A percentile compares a stretch with the other conserved stretches of the same genome.
Conservation (phyloP, 306 rosid species). For the Carpinus viminea region DNA sequence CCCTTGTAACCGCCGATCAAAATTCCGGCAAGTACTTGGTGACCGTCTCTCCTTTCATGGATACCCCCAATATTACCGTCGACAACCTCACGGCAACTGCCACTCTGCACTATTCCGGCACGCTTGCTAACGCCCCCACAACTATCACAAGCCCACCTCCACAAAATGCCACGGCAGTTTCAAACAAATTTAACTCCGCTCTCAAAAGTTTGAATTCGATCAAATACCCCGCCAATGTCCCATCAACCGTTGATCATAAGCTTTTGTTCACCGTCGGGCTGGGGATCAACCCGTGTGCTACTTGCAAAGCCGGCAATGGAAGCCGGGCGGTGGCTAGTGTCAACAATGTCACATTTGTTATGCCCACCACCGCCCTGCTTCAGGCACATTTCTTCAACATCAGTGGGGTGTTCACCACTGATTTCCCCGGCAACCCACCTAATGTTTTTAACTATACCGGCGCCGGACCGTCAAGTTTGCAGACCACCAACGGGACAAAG, state of each 20-base stretch:
- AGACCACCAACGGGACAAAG: constrained; percentile 54
- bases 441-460: constrained; percentile 57
- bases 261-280: constrained; percentile 67
- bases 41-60: constrained; percentile 76
- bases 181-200: constrained; percentile 48
- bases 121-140: constrained; percentile 44
- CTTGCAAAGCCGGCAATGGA: constrained; percentile 73
- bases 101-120: constrained; percentile 60
- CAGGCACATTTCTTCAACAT: constrained; percentile 75
- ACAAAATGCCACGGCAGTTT: constrained; percentile 64
- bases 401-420: constrained; percentile 68
- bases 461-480: constrained; percentile 40
- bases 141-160: constrained; percentile 67
- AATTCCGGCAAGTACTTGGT: constrained; percentile 67
- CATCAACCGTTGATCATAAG: constrained; percentile 54
- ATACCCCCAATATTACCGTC: constrained; percentile 57
- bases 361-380: constrained; percentile 74
- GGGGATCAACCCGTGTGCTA: constrained; percentile 67
- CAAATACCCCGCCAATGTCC: constrained; percentile 70
- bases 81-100: constrained; percentile 75
- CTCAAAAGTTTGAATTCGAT: constrained; percentile 71
- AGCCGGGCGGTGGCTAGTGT: constrained; percentile 69
- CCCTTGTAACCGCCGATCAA: constrained; percentile 53
- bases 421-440: constrained; percentile 70
- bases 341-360: constrained; percentile 78